Evolutionary conservation across 2,329 filamentous ascomycete genomes (phyloP).

Genomic region (Trichoderma sp.): DNA sequence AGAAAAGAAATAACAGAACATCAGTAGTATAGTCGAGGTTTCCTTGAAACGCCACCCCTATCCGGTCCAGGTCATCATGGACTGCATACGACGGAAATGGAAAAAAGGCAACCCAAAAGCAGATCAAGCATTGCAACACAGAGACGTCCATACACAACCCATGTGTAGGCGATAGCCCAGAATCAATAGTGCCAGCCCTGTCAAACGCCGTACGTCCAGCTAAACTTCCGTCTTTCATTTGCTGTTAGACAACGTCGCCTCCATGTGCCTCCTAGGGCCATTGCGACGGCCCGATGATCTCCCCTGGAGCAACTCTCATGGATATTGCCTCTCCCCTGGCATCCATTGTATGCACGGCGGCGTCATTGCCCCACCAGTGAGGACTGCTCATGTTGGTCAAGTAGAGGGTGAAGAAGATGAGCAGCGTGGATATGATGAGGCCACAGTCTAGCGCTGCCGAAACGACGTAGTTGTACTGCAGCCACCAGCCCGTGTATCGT

Average conservation of each 20-base stretch:
- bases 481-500: conserved; percentile 71
- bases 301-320: conserved; percentile 45
- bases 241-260: not conserved
- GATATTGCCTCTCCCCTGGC: conserved; percentile 48
- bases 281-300: conserved; percentile 54
- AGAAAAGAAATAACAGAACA: not conserved
- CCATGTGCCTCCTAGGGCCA: conserved; percentile 42
- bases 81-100: not conserved
- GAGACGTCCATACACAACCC: not conserved
- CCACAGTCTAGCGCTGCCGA: conserved; percentile 72
- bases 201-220: conserved; percentile 25
- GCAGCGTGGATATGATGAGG: conserved; percentile 64
- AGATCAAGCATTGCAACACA: not conserved
- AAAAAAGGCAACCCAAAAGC: not conserved
- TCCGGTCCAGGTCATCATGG: not conserved
- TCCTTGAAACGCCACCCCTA: not conserved
- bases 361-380: conserved; percentile 64
- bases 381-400: conserved; percentile 59
- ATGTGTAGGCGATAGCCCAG: not conserved
- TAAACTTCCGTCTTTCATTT: conserved; percentile 9
- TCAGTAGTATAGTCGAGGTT: not conserved
- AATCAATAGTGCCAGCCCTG: not conserved
- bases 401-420: conserved; percentile 71
- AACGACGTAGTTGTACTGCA: conserved; percentile 76
- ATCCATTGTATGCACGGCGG: conserved; percentile 52